phyloP scores from a whole-genome alignment of 1,284 basidiomycete species.

The Phlebopus sp. region DNA sequence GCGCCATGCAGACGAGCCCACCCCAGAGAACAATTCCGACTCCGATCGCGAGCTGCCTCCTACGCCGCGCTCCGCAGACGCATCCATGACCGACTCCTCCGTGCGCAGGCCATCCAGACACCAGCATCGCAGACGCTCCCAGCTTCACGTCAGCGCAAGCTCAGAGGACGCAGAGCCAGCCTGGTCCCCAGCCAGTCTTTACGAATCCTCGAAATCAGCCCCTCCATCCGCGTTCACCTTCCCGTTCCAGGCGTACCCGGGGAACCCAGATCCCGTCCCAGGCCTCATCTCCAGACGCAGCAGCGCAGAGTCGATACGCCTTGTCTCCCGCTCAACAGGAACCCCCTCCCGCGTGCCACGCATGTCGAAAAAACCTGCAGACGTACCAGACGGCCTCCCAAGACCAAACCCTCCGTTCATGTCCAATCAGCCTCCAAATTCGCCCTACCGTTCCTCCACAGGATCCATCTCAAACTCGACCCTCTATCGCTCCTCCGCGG shows the following conservation, averaged over 20 bases:
- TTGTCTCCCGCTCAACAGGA: conserved; percentile 17
- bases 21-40: conserved; percentile 23
- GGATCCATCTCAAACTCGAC: conserved; percentile 24
- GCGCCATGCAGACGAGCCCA: conserved; percentile 19
- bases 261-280: conserved; percentile 59
- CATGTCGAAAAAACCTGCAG: conserved; percentile 21
- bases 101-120: conserved; percentile 18
- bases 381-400: conserved; percentile 22
- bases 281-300: conserved; percentile 32
- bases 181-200: conserved; percentile 12
- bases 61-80: conserved; percentile 11
- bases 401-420: conserved; percentile 57
- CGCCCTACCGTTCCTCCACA: conserved; percentile 37
- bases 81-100: conserved; percentile 15
- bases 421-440: conserved; percentile 33
- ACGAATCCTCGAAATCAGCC: conserved; percentile 21
- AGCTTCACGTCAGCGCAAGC: conserved; percentile 20
- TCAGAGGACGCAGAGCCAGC: conserved; percentile 6
- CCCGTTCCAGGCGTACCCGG: conserved; percentile 58
- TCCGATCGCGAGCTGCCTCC: conserved; percentile 20
- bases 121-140: conserved; percentile 27
- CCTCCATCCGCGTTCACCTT: conserved; percentile 51
- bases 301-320: conserved; percentile 36
- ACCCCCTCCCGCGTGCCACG: conserved; percentile 9
- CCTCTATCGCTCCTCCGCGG: conserved; percentile 28